A percentile compares a stretch with the other conserved stretches of the same genome.
phyloP scores from a whole-genome alignment of 148 eudicot species.

The Camellia granthamiana region DNA sequence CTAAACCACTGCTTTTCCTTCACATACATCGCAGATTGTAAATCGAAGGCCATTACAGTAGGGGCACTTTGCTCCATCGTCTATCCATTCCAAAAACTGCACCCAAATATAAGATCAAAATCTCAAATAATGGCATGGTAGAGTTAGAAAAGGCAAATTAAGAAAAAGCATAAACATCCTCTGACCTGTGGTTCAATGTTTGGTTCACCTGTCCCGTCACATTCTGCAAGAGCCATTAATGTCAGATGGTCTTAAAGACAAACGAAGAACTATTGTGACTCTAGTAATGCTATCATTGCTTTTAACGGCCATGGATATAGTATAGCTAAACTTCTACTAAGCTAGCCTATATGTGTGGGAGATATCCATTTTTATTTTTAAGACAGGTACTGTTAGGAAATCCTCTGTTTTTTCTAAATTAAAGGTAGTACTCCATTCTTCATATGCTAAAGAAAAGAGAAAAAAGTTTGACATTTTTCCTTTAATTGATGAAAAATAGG shows the following conservation, averaged over 20 bases:
- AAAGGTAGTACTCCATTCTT: too few relatives aligned
- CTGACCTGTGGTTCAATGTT: constrained; percentile 82
- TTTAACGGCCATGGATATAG: neutral
- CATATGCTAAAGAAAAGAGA: too few relatives aligned
- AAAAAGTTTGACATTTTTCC: neutral
- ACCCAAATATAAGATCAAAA: constrained; percentile 17
- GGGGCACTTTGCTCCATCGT: constrained; percentile 75
- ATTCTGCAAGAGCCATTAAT: constrained; percentile 53
- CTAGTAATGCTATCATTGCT: neutral
- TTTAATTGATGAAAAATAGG: too few relatives aligned
- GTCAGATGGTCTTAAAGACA: neutral
- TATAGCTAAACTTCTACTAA: neutral
- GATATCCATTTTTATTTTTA: too few relatives aligned
- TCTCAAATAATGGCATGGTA: neutral
- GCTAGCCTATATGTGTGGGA: neutral
- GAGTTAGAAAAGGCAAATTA: neutral
- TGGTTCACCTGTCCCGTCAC: constrained; percentile 94
- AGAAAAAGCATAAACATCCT: neutral
- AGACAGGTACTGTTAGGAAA: neutral
- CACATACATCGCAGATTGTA: constrained; percentile 64
- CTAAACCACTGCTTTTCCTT: constrained; percentile 36
- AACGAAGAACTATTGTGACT: neutral
- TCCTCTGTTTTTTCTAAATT: too few relatives aligned
- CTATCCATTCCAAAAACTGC: constrained; percentile 98
- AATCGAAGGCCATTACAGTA: constrained; percentile 85